Base-by-base conservation (phyloP, 129 eudicot species). In the Silybum marianum region DNA sequence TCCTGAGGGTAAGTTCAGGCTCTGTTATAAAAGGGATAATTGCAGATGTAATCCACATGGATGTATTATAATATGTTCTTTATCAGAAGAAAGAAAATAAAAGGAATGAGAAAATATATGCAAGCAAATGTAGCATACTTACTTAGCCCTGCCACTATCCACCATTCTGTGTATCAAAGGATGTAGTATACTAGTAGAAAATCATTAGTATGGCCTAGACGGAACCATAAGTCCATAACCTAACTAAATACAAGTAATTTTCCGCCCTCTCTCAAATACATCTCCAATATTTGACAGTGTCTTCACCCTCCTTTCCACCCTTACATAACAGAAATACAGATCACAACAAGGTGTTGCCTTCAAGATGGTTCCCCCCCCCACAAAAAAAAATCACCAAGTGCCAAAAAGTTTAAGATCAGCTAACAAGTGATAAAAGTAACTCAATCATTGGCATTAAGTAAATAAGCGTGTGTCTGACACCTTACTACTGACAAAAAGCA, bases 401-500 rank as follows among this genome's bases (percentile, higher is more conserved):
- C 60, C 18, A 80, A 51, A 22, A 60, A 72, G 22, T 36, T 80
- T 80, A 9, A 71, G 63, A 72, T 58, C 26, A 32, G 77, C 34
- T 72, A 38, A 71, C 79, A 81, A 73, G 7, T 63, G 74, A 74
- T 63, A 46, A 22, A 62, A 72, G 73, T 23, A 40, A 81, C 36
- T 65, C 74, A 73, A 18, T 80, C 67, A 73, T 44, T 73, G 68
- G 73, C 71, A 75, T 39, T 39, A 69, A 76, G 66, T 76, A 77
- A 66, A 36, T 76, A 82, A 83, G 82, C 19, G 16, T 70, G 72
- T 70, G 44, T 25, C 30, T 7, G 76, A 77, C 86, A 94, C 98
- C 97, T 94, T 90, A 73, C 86, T 91, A 78, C 98, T 94, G 76
- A 94, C 75, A 80, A 94, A 94, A 60, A 94, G 98, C 85, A 94